phyloP scores from a whole-genome alignment of 2,329 filamentous ascomycete species.

The Fusarium albosuccineum region DNA sequence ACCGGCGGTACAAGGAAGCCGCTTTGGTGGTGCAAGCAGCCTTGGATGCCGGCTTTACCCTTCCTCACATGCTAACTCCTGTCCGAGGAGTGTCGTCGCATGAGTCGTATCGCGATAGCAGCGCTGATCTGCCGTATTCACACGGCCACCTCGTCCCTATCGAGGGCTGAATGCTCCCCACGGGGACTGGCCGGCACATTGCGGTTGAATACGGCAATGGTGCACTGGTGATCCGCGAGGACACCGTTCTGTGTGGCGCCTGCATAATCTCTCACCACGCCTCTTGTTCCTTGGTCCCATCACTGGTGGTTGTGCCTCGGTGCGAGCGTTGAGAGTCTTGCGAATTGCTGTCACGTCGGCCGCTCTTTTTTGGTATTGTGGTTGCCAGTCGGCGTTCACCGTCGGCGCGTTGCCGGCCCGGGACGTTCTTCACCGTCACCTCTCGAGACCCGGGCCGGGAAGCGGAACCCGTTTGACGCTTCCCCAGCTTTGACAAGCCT shows the following conservation, averaged over 20 bases:
- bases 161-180: constrained; percentile 44
- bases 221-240: constrained; percentile 6
- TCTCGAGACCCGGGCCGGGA: constrained; percentile 36
- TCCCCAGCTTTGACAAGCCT: constrained; percentile 16
- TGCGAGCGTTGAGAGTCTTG: constrained; percentile 4
- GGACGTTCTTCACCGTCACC: not conserved
- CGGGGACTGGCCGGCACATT: constrained; percentile 3
- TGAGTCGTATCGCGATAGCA: constrained; percentile 36
- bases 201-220: constrained; percentile 15
- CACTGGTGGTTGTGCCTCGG: constrained; percentile 6
- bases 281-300: constrained; percentile 12
- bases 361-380: constrained; percentile 20
- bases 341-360: constrained; percentile 9
- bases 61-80: constrained; percentile 59
- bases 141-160: constrained; percentile 50
- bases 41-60: constrained; percentile 70
- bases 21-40: constrained; percentile 84
- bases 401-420: constrained; percentile 23
- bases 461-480: constrained; percentile 18
- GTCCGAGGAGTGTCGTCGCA: constrained; percentile 50
- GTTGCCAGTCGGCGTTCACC: constrained; percentile 20
- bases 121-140: constrained; percentile 45
- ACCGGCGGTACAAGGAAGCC: constrained; percentile 88
- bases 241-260: constrained; percentile 15
- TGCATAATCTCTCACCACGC: constrained; percentile 24